phyloP scores from a whole-genome alignment of 208 protist genomes.

The Leishmania gerbilli region DNA sequence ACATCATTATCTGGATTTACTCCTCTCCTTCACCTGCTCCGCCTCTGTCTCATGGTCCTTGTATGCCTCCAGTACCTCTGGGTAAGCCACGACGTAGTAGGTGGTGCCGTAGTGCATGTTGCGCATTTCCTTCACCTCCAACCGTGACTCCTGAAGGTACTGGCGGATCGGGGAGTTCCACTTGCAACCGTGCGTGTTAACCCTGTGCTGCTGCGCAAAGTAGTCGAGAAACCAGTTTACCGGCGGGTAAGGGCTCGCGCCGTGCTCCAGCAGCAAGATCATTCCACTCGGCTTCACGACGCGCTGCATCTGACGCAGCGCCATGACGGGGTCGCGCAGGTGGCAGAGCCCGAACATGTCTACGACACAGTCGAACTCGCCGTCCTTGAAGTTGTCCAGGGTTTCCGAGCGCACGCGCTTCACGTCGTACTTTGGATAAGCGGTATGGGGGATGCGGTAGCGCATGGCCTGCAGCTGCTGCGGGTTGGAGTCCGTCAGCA shows the following conservation, averaged over 20 bases:
- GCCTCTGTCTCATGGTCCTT: conserved; percentile 39
- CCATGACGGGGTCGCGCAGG: conserved; percentile 89
- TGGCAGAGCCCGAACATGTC: conserved; percentile 94
- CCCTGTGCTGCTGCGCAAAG: conserved; percentile 74
- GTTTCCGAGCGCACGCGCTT: conserved; percentile 79
- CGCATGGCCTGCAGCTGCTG: conserved; percentile 85
- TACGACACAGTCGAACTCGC: conserved; percentile 90
- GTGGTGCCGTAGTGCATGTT: conserved; percentile 94
- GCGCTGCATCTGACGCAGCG: conserved; percentile 89
- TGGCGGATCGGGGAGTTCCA: conserved; percentile 85
- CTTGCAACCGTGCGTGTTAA: conserved; percentile 88
- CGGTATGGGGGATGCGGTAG: conserved; percentile 77
- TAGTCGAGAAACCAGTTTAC: conserved; percentile 91
- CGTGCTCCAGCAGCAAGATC: conserved; percentile 92
- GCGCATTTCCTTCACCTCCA: conserved; percentile 82
- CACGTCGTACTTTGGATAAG: conserved; percentile 89
- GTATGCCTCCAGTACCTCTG: conserved; percentile 75
- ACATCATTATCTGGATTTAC: conserved; percentile 10
- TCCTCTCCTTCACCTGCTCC: conserved; percentile 11
- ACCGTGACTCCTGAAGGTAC: conserved; percentile 74
- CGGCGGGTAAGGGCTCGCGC: conserved; percentile 71
- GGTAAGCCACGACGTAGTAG: conserved; percentile 89
- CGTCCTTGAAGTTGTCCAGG: conserved; percentile 75
- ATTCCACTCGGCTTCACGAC: conserved; percentile 89
- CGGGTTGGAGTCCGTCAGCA: conserved; percentile 83